A percentile compares a stretch with the other conserved stretches of the same genome.
Evolutionary conservation across 2,329 filamentous ascomycete genomes (phyloP).

Genomic region (Neobulgaria alba): DNA sequence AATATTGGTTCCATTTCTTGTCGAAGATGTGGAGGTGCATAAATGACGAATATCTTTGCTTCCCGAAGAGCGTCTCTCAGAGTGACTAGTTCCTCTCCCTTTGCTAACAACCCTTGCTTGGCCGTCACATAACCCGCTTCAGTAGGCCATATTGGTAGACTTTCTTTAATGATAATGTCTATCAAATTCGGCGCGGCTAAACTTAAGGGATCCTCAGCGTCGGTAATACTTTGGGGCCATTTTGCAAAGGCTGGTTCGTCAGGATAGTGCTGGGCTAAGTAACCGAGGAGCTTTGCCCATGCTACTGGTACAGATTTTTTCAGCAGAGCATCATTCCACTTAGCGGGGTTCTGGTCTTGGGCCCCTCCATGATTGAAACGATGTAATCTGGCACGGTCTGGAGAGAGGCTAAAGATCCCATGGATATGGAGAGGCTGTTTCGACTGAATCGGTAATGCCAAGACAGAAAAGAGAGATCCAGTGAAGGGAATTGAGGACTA

Average conservation of each 20-base stretch:
- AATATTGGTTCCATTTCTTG: conserved; percentile 9
- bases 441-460: conserved; percentile 27
- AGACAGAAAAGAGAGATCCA: conserved; percentile 24
- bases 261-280: conserved; percentile 8
- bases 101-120: conserved; percentile 9
- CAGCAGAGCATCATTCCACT: conserved; percentile 28
- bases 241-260: conserved; percentile 8
- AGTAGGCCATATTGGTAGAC: conserved; percentile 17
- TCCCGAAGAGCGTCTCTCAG: conserved; percentile 16
- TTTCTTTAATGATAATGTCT: conserved; percentile 9
- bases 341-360: conserved; percentile 18
- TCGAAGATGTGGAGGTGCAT: conserved; percentile 14
- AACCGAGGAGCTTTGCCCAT: conserved; percentile 21
- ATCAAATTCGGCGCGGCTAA: conserved; percentile 12
- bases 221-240: conserved; percentile 14
- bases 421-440: conserved; percentile 30
- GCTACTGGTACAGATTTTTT: conserved; percentile 16
- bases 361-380: conserved; percentile 16
- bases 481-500: no score
- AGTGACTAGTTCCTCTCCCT: conserved; percentile 3
- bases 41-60: conserved; percentile 18
- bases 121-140: conserved; percentile 12
- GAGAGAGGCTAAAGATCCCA: conserved; percentile 28
- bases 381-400: conserved; percentile 27
- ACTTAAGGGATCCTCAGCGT: conserved; percentile 8